A percentile compares a stretch with the other conserved stretches of the same genome.
These are phyloP conservation scores for Mycena filopes DNA, from an alignment of 768 basidiomycete species.

Conservation along the genomic window DNA sequence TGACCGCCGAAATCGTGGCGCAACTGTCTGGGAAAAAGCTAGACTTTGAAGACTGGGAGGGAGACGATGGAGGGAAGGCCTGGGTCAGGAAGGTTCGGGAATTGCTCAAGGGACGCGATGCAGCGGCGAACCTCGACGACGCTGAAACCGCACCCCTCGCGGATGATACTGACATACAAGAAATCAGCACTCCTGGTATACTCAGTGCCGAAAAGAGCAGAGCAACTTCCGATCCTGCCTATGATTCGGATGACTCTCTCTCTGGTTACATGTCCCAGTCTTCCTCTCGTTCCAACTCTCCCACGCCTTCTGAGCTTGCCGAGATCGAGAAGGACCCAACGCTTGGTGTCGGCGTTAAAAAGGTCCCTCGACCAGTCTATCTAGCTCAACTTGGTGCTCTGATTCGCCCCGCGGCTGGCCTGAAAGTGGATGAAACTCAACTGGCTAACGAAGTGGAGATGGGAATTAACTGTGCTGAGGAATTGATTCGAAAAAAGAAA, in stretches of 20 bases:
- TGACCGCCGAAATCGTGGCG: slow-evolving; percentile 86
- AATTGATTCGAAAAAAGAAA: slow-evolving; percentile 84
- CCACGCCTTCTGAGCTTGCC: slow-evolving; percentile 81
- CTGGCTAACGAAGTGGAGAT: slow-evolving; percentile 83
- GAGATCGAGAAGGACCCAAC: slow-evolving; percentile 91
- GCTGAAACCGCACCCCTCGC: slow-evolving; percentile 16
- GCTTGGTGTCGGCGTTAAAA: slow-evolving; percentile 74
- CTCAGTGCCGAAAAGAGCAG: slow-evolving; percentile 30
- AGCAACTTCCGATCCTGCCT: slow-evolving; percentile 43
- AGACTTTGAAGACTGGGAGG: slow-evolving; percentile 88
- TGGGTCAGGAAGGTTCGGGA: slow-evolving; percentile 74
- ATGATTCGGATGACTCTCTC: slow-evolving; percentile 89
- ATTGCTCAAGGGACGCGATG: slow-evolving; percentile 61
- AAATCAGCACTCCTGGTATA: slow-evolving; percentile 22
- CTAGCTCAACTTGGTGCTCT: slow-evolving; percentile 85
- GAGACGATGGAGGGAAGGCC: slow-evolving; percentile 67
- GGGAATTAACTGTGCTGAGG: slow-evolving; percentile 82
- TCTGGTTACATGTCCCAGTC: slow-evolving; percentile 79
- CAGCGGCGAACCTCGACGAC: slow-evolving; percentile 54
- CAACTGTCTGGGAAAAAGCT: slow-evolving; percentile 70
- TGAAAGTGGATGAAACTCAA: slow-evolving; percentile 62
- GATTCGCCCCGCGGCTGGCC: slow-evolving; percentile 68
- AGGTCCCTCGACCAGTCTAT: slow-evolving; percentile 87
- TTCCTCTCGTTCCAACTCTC: slow-evolving; percentile 80
- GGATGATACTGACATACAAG: slow-evolving; percentile 15